Evolutionary conservation across 768 basidiomycete genomes (phyloP).

Genomic region (Trametes cinnabarina): DNA sequence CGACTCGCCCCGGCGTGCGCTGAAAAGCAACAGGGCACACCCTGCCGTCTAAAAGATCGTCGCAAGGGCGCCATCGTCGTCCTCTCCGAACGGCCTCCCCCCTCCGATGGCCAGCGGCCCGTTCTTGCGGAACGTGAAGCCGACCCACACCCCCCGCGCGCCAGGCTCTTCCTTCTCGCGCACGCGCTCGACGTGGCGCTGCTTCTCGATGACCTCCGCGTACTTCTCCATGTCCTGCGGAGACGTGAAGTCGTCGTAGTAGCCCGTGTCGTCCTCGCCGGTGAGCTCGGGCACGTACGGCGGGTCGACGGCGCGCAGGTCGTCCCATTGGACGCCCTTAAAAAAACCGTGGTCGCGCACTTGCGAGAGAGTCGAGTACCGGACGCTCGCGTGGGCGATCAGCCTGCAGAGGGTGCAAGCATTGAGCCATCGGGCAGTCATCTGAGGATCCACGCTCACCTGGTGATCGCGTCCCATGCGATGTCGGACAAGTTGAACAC

Average conservation of each 20-base stretch:
- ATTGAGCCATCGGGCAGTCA: background rate
- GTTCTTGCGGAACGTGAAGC: conserved; percentile 90
- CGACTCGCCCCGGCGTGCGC: too few relatives aligned
- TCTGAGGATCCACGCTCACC: conserved; percentile 43
- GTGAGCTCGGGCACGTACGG: conserved; percentile 96
- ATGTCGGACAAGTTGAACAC: conserved; percentile 94
- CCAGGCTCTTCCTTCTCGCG: conserved; percentile 80
- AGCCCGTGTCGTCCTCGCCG: conserved; percentile 91
- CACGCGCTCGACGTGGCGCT: conserved; percentile 88
- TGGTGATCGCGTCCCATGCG: conserved; percentile 92
- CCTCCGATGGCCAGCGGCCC: conserved; percentile 45
- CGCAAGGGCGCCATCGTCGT: conserved; percentile 32
- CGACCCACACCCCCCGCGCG: conserved; percentile 82
- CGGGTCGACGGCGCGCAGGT: conserved; percentile 70
- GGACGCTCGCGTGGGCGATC: conserved; percentile 82
- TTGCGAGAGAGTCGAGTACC: conserved; percentile 72
- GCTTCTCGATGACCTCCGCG: conserved; percentile 97
- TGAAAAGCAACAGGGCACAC: too few relatives aligned
- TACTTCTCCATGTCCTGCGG: conserved; percentile 98
- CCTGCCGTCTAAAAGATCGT: conserved; percentile 36
- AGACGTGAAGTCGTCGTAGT: conserved; percentile 89
- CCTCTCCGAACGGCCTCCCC: conserved; percentile 37
- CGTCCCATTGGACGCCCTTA: conserved; percentile 68
- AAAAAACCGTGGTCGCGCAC: conserved; percentile 85
- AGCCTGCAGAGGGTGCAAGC: conserved; percentile 45